A percentile compares a stretch with the other conserved stretches of the same genome.
Evolutionary conservation across 768 basidiomycete genomes (phyloP).

Genomic region (Melanogaster broomeanus): DNA sequence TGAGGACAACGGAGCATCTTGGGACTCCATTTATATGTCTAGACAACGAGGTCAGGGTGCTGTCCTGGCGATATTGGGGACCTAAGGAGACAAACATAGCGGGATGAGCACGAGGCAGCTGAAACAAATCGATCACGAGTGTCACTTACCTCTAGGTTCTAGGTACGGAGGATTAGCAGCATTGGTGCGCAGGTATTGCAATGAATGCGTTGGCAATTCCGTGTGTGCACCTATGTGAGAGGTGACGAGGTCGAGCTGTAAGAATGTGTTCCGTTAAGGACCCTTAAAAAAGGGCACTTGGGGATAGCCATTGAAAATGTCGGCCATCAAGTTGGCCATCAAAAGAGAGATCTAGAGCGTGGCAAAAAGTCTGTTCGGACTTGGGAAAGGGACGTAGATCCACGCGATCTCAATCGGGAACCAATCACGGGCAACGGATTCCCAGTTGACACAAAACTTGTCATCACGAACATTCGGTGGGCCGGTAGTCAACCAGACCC

Average conservation of each 20-base stretch:
- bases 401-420: no score
- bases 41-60: slow-evolving; percentile 44
- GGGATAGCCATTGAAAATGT: no score
- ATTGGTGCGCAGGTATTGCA: slow-evolving; percentile 1
- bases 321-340: no score
- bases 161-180: slow-evolving; percentile 2
- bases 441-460: no score
- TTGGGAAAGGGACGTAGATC: no score
- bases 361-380: no score
- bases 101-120: slow-evolving; percentile 39
- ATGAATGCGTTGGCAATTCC: slow-evolving; percentile 7
- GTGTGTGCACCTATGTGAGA: slow-evolving; percentile 16
- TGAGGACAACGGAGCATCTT: slow-evolving; percentile 14
- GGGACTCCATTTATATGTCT: slow-evolving; percentile 29
- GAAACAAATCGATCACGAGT: slow-evolving; percentile 18
- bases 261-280: not conserved
- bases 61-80: slow-evolving; percentile 23
- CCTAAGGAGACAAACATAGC: slow-evolving; percentile 27
- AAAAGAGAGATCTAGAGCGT: no score
- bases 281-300: no score
- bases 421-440: no score
- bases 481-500: no score
- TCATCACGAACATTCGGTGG: no score
- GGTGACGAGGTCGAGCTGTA: slow-evolving; percentile 1
- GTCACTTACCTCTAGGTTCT: slow-evolving; percentile 10